Base-by-base conservation (phyloP, 257 asterid species). In the Nicotiana undulata region DNA sequence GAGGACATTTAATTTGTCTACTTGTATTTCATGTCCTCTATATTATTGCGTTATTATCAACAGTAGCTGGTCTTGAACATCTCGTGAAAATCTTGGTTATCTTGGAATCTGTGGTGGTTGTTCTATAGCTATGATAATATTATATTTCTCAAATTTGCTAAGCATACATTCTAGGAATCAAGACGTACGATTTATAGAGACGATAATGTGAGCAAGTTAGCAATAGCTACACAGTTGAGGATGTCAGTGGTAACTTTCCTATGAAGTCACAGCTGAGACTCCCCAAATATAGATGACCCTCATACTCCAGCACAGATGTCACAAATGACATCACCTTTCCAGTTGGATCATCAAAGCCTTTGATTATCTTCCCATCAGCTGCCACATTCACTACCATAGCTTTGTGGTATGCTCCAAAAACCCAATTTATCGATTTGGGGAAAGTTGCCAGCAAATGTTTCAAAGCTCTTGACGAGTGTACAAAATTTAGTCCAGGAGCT, bases 231-330 rank as follows among this genome's bases (percentile, higher is more conserved):
- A 10, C 15, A 70, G 77, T 70, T 70, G 77, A 70, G 77, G 40
- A 51, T 52, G 67, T 46, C 55, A 91, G 76, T 12, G 87, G 84
- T 61, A 94, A 72, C 84, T 87, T 92, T 37, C 97, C 97, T 1
- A 94, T 64, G 84, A 87, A 94, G 76, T 89, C 83, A 13, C 82
- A 83, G n/a, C 82, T 82, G 53, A 94, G 93, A 79, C 78, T 91
- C 72, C 94, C 97, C 79, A 92, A 82, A 79, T 93, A 93, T 3
- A 93, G 65, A 85, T 90, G 88, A 17, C 81, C 91, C 11, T 94
- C 92, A 67, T 86, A 90, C 86, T 92, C 98, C 6, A 94, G 76
- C 1, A 86, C 97, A 79, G 95, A 89, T 53, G 97, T 92, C 31
- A 92, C 92, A 26, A 89, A 86, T 22, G 82, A 83, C 89, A 91